phyloP scores from a whole-genome alignment of 2,329 filamentous ascomycete species.

The Botrytis elliptica region DNA sequence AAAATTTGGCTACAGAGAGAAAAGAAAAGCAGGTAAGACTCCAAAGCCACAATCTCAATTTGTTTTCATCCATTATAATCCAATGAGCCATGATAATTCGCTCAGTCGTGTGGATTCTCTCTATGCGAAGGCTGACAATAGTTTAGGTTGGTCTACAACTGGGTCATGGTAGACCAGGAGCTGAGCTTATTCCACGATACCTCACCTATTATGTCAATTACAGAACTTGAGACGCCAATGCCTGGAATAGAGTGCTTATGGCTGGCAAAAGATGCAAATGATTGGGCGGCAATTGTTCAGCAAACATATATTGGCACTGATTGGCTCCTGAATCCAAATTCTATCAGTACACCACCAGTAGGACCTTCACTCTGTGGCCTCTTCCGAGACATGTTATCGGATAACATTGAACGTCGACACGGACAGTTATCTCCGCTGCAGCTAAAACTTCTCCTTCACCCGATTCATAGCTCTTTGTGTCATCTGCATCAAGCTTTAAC shows the following conservation, averaged over 20 bases:
- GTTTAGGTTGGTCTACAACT: slow-evolving; percentile 67
- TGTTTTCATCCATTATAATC: background rate
- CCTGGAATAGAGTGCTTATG: slow-evolving; percentile 62
- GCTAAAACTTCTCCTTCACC: slow-evolving; percentile 66
- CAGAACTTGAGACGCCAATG: slow-evolving; percentile 63
- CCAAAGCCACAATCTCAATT: background rate
- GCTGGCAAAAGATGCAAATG: slow-evolving; percentile 55
- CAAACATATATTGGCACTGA: slow-evolving; percentile 54
- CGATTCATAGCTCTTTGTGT: slow-evolving; percentile 63
- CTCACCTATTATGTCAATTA: slow-evolving; percentile 61
- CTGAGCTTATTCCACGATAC: slow-evolving; percentile 65
- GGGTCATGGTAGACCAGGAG: slow-evolving; percentile 73
- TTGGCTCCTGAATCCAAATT: slow-evolving; percentile 36
- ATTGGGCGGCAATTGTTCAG: slow-evolving; percentile 61
- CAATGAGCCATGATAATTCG: background rate
- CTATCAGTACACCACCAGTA: slow-evolving; percentile 48
- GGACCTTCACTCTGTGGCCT: slow-evolving; percentile 62
- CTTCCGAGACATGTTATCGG: slow-evolving; percentile 66
- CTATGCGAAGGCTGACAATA: background rate
- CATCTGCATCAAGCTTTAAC: slow-evolving; percentile 64
- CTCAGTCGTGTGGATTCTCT: background rate
- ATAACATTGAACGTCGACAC: slow-evolving; percentile 55
- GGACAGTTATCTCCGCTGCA: slow-evolving; percentile 51
- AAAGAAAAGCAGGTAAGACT: slow-evolving; percentile 56
- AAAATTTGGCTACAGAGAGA: slow-evolving; percentile 64